Evolutionary conservation across 1,139 yeast species (phyloP), one percentile per base, ranked within the genome.

Genomic region (Yamadazyma atlantica): DNA sequence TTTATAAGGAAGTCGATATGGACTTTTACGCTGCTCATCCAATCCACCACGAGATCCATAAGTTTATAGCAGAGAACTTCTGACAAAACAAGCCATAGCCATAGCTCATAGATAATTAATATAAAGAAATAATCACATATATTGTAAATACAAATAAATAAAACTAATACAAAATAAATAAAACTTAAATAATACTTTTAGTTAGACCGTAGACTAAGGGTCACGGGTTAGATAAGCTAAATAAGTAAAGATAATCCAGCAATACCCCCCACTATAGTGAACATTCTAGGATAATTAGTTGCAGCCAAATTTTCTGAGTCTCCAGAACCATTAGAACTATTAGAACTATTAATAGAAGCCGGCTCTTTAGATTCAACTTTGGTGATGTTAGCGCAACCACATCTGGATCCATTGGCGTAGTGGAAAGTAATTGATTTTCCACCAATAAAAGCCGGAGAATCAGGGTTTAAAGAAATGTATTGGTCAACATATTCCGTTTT

Each of bases 351-450:
- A 28, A 11, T 5, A 8, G 30, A 28, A 16, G n/a, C 21, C 6
- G 19, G 12, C 5, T 16, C 30, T 28, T 28, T 14, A 9, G 17
- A 29, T 2, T 40, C 42, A 21, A 37, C 54, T 38, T 42, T 35
- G 24, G 65, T 58, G 40, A 69, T 57, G 53, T 69, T 69, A 22
- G 75, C 71, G 54, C 75, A 70, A 2, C 69, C 65, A 35, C 66
- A 46, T 52, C 73, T 60, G 32, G 64, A 42, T 42, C 54, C 56
- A 48, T 67, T 54, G 36, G 45, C 45, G 38, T 52, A 61, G 49
- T 69, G 73, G 35, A 69, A 53, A 32, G 67, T 73, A 29, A 70
- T 62, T 3, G 72, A 63, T 38, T 64, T 55, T 34, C 57, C 57
- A 26, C 73, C 75, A 41, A 67, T 50, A 45, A 37, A 69, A 18